Percentiles rank a stretch among this genome's conserved stretches.
These are phyloP conservation scores for Jaltomata sinuosa DNA, from an alignment of 257 asterid species.

Conservation along the genomic window DNA sequence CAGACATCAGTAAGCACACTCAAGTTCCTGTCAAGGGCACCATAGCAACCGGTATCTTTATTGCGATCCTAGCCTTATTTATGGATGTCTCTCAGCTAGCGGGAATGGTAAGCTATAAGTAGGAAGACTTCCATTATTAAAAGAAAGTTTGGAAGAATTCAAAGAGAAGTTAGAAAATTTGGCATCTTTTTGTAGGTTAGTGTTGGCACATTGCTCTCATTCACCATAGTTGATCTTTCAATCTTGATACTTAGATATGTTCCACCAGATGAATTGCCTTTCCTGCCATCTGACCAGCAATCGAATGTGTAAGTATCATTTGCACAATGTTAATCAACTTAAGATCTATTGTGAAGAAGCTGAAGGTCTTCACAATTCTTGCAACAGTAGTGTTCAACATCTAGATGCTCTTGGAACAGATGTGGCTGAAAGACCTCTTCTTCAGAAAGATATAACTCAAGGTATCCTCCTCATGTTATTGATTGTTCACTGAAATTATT, in stretches of 20 bases:
- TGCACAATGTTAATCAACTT: neutral
- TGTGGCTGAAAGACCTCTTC: slow-evolving; percentile 12
- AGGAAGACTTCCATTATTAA: neutral
- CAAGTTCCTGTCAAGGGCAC: slow-evolving; percentile 34
- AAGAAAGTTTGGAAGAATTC: neutral
- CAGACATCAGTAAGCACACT: slow-evolving; percentile 25
- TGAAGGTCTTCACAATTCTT: neutral
- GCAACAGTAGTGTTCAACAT: neutral
- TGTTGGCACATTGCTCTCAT: slow-evolving; percentile 34
- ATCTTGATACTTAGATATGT: slow-evolving; percentile 28
- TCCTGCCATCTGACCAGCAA: neutral
- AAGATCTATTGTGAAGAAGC: neutral
- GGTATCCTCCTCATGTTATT: slow-evolving; percentile 9
- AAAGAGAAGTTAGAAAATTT: neutral
- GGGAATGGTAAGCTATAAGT: slow-evolving; percentile 25
- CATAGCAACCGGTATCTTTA: slow-evolving; percentile 20
- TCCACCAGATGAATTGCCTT: slow-evolving; percentile 20
- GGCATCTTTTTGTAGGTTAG: slow-evolving; percentile 23
- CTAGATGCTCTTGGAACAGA: neutral
- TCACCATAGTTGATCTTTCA: slow-evolving; percentile 26
- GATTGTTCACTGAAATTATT: neutral
- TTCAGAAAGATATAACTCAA: slow-evolving; percentile 4
- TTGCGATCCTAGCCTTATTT: slow-evolving; percentile 27
- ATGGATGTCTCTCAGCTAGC: slow-evolving; percentile 36
- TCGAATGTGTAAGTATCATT: slow-evolving; percentile 2